Base-by-base conservation (phyloP, 164 flowering plant species). In the Sextonia rubra region DNA sequence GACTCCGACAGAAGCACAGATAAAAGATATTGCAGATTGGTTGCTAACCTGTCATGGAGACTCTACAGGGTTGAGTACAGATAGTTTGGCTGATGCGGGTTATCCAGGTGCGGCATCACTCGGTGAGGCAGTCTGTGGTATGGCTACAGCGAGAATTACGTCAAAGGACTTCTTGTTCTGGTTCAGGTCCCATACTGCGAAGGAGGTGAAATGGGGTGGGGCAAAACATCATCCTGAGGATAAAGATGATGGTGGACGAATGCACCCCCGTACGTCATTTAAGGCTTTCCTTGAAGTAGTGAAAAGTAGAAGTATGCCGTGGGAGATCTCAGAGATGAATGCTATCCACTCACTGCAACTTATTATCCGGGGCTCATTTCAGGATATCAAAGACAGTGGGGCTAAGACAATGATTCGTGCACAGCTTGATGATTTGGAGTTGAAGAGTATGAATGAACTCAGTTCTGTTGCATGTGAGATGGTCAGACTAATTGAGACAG, bases 101-200 rank as follows among this genome's bases (percentile, higher is more conserved):
- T 90, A 85, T 60, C 88, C 88, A 0, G 85, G 90, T 65, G 92
- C 93, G 23, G 79, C 84, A 69, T 75, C 64, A 20, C 82, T 91
- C 17, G 89, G 87, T 9, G 88, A 90, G 75, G 89, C 83, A 24
- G 91, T 90, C 58, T 92, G 97, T 78, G 97, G 95, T 18, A 81
- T 92, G 93, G 91, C 91, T 30, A 63, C 83, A 27, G 92, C 85
- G 37, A 71, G 70, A 67, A 77, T 90, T 60, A 78, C 83, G 37
- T 79, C 82, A 7, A 83, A 71, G 56, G 90, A 90, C 76, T 86
- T 84, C 73, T 79, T 92, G 26, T 89, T 89, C 75, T 83, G 85
- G 85, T 83, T 83, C 60, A 70, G 83, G 29, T 80, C 82, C 52
- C 80, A 77, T 58, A 74, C 77, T 20, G 82, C 76, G 3, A 77